Conservation (phyloP, 306 rosid species). For the Prunus persica region DNA sequence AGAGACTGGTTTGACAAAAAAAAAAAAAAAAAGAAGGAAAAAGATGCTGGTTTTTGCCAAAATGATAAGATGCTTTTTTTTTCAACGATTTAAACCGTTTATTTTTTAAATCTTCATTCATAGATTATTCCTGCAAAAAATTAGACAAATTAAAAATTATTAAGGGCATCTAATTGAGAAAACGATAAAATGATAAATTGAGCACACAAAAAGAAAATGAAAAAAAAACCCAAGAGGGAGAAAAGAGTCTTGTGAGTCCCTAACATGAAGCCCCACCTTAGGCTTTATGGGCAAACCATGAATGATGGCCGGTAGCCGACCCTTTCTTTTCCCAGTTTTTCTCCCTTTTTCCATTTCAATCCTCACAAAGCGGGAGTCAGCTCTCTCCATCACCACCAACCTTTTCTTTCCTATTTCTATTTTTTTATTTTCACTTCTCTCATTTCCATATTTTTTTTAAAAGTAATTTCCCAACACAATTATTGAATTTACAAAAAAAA, state of each 20-base stretch:
- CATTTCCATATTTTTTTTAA: conserved; percentile 4
- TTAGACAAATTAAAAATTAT: too few relatives aligned
- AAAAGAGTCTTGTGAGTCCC: neutral
- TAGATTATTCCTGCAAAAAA: rapidly evolving
- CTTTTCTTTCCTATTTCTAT: neutral
- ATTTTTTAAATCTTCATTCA: too few relatives aligned
- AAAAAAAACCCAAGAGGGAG: neutral
- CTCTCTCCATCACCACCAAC: conserved; percentile 48
- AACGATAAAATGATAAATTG: neutral
- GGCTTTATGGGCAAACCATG: conserved; percentile 37
- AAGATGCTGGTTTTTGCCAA: neutral
- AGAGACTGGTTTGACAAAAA: too few relatives aligned
- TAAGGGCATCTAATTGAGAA: too few relatives aligned
- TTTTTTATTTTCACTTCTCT: neutral
- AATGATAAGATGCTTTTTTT: neutral
- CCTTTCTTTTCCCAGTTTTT: conserved; percentile 20
- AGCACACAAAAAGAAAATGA: neutral
- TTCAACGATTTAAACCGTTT: neutral
- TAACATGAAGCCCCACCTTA: conserved; percentile 39
- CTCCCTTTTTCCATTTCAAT: conserved; percentile 29
- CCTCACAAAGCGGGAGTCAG: conserved; percentile 59
- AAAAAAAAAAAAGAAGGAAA: neutral
- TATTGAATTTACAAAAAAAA: neutral
- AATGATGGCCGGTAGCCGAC: conserved; percentile 59
- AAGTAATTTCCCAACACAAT: neutral